A percentile compares a stretch with the other conserved stretches of the same genome.
phyloP scores from a whole-genome alignment of 1,139 yeast genomes.

The Pichia sp. region DNA sequence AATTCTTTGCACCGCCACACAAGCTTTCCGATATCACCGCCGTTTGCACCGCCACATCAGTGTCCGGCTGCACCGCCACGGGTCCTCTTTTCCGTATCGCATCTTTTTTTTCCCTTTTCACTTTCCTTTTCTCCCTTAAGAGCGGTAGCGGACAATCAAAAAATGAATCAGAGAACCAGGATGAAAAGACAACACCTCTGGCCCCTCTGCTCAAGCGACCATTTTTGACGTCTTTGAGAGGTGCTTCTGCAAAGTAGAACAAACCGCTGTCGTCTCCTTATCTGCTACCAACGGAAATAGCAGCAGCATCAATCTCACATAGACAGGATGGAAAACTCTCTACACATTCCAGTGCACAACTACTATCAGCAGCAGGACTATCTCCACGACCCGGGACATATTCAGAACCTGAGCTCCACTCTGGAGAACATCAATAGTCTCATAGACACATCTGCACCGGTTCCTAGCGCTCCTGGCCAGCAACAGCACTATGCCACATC shows the following conservation, averaged over 20 bases:
- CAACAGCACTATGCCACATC: background rate
- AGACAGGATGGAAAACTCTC: conserved; percentile 14
- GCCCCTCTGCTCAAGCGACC: no score
- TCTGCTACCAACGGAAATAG: no score
- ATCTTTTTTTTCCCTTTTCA: background rate
- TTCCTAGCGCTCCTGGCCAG: background rate
- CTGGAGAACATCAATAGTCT: conserved; percentile 12
- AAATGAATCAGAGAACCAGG: background rate
- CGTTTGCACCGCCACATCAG: background rate
- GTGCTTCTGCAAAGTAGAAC: background rate
- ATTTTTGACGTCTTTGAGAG: no score
- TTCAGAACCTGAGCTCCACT: conserved; percentile 6
- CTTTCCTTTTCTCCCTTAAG: background rate
- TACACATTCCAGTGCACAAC: conserved; percentile 13
- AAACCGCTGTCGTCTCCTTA: background rate
- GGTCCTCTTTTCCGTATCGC: background rate
- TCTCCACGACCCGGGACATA: background rate
- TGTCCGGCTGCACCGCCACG: background rate
- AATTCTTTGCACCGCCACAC: background rate
- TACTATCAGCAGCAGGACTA: conserved; percentile 16
- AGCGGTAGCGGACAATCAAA: background rate
- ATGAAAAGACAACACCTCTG: background rate
- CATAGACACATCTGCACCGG: conserved; percentile 2
- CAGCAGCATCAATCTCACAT: background rate
- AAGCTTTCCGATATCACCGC: background rate